Percentiles rank a stretch among this genome's conserved stretches.
Conservation (phyloP, 495 filamentous ascomycete species). For the Penicillium pancosmium region DNA sequence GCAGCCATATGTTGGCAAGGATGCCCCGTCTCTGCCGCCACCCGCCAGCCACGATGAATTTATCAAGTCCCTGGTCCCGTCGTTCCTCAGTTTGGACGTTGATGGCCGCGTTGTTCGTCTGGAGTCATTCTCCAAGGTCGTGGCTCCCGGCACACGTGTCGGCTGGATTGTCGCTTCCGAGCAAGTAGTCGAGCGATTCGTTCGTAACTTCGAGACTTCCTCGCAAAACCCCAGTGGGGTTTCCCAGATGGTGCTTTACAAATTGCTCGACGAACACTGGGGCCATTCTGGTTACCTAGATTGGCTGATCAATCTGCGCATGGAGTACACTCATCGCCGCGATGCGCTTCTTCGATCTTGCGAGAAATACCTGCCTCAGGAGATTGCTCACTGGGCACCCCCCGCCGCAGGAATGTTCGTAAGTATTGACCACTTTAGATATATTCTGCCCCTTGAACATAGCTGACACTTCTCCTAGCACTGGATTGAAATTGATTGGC, state of each 20-base stretch:
- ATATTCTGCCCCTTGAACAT: not conserved
- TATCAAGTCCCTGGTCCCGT: slow-evolving; percentile 61
- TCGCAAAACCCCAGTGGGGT: slow-evolving; percentile 84
- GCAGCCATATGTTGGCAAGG: slow-evolving; percentile 70
- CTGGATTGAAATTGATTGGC: slow-evolving; percentile 81
- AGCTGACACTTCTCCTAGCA: slow-evolving; percentile 49
- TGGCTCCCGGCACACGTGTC: slow-evolving; percentile 61
- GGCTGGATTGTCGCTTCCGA: slow-evolving; percentile 74
- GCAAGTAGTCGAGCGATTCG: slow-evolving; percentile 79
- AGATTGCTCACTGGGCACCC: slow-evolving; percentile 79
- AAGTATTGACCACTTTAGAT: slow-evolving; percentile 38
- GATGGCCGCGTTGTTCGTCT: slow-evolving; percentile 71
- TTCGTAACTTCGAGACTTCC: slow-evolving; percentile 74
- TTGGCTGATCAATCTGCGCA: slow-evolving; percentile 85
- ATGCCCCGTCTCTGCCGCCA: slow-evolving; percentile 51
- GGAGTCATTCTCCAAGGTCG: slow-evolving; percentile 71
- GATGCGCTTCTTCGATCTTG: slow-evolving; percentile 81
- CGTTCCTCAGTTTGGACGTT: slow-evolving; percentile 61
- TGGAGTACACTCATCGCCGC: slow-evolving; percentile 78
- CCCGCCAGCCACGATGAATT: slow-evolving; percentile 61
- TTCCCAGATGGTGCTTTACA: slow-evolving; percentile 80
- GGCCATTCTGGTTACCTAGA: slow-evolving; percentile 88
- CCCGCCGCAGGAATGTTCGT: slow-evolving; percentile 98
- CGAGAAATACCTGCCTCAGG: slow-evolving; percentile 73
- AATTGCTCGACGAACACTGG: slow-evolving; percentile 91